A percentile compares a stretch with the other conserved stretches of the same genome.
phyloP scores from a whole-genome alignment of 768 basidiomycete genomes.

The Lentinula detonsa region DNA sequence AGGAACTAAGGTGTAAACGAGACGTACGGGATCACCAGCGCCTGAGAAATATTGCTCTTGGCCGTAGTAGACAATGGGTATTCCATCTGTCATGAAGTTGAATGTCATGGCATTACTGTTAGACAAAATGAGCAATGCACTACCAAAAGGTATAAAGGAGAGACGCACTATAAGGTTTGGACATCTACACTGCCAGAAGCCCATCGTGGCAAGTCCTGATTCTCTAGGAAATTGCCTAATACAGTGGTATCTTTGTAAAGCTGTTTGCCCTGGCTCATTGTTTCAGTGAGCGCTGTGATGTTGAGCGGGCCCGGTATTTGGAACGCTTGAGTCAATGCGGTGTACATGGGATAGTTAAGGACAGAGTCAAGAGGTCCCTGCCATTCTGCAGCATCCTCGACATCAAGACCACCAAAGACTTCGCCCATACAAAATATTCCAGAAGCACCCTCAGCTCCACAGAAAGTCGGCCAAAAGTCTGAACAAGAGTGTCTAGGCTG shows the following conservation, averaged over 20 bases:
- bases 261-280: conserved; percentile 46
- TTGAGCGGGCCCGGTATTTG: conserved; percentile 65
- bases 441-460: conserved; percentile 65
- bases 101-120: conserved; percentile 68
- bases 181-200: conserved; percentile 65
- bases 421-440: conserved; percentile 87
- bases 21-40: conserved; percentile 54
- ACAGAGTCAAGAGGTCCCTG: conserved; percentile 69
- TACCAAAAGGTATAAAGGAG: not conserved
- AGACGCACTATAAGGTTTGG: conserved; percentile 58
- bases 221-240: conserved; percentile 77
- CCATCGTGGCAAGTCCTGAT: conserved; percentile 76
- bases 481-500: conserved; percentile 22
- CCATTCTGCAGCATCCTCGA: conserved; percentile 44
- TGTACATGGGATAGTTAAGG: conserved; percentile 67
- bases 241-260: conserved; percentile 36
- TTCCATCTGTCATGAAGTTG: conserved; percentile 76
- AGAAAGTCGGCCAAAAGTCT: conserved; percentile 72
- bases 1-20: not conserved
- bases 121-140: not conserved
- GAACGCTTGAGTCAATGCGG: conserved; percentile 59
- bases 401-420: conserved; percentile 52
- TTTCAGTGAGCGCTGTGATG: conserved; percentile 46
- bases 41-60: conserved; percentile 73
- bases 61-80: conserved; percentile 78